phyloP scores from a whole-genome alignment of 768 basidiomycete species.

The Lactarius vividus region DNA sequence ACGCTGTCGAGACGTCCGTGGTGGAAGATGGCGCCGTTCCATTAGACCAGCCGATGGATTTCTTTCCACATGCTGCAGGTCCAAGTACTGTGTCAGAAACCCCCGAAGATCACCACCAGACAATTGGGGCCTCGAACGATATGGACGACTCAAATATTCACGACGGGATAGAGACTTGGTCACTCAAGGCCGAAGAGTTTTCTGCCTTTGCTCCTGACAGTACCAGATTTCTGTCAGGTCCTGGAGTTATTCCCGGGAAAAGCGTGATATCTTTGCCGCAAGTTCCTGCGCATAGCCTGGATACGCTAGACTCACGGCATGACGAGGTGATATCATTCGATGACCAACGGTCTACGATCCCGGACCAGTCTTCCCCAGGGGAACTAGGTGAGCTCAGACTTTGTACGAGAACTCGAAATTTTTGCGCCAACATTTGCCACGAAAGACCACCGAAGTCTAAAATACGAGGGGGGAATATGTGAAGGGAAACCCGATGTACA shows the following conservation, averaged over 20 bases:
- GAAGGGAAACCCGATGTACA: neutral
- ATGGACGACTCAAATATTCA: neutral
- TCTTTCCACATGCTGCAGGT: neutral
- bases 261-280: neutral
- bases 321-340: neutral
- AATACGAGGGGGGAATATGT: neutral
- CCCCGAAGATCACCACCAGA: slow-evolving; percentile 3
- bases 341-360: neutral
- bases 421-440: neutral
- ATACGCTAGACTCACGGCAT: neutral
- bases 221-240: slow-evolving; percentile 15
- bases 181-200: neutral
- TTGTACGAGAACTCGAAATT: neutral
- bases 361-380: neutral
- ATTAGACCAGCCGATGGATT: neutral
- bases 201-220: neutral
- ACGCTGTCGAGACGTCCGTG: neutral
- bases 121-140: neutral
- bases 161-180: neutral
- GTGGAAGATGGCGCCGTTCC: neutral
- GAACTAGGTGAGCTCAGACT: slow-evolving; percentile 5
- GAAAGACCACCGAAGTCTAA: slow-evolving; percentile 2
- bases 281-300: neutral
- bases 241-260: slow-evolving; percentile 21
- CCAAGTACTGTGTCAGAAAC: neutral